phyloP scores from a whole-genome alignment of 192 early-diverging fungal genomes.

The Funneliformis geosporum region DNA sequence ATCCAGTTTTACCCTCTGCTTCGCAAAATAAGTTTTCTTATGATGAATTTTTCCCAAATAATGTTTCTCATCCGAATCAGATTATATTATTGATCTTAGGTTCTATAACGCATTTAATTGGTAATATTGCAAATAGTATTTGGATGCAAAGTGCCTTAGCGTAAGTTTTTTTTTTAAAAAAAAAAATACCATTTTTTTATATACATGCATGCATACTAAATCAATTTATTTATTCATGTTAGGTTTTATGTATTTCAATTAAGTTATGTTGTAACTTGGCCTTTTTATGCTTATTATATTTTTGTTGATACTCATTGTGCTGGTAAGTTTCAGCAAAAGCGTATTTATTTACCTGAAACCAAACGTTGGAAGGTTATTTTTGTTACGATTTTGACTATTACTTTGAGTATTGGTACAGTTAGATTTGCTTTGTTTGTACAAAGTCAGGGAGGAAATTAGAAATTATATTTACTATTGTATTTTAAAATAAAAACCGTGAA shows the following conservation, averaged over 20 bases:
- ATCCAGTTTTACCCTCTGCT: neutral
- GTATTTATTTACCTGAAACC: slow-evolving; percentile 43
- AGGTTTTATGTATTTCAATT: slow-evolving; percentile 36
- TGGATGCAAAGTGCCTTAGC: slow-evolving; percentile 35
- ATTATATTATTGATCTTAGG: slow-evolving; percentile 38
- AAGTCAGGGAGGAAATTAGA: neutral
- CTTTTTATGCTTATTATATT: slow-evolving; percentile 44
- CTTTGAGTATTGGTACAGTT: slow-evolving; percentile 36
- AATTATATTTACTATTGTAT: no score
- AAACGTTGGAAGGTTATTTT: slow-evolving; percentile 36
- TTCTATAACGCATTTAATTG: slow-evolving; percentile 41
- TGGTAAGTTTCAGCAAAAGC: slow-evolving; percentile 35
- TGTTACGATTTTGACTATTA: slow-evolving; percentile 12
- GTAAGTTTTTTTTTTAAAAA: slow-evolving; percentile 28
- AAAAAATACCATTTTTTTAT: no score
- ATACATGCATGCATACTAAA: neutral
- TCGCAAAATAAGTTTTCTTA: neutral
- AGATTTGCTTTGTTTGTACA: slow-evolving; percentile 38
- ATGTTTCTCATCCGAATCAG: slow-evolving; percentile 37
- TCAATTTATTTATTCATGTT: neutral
- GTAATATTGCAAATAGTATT: slow-evolving; percentile 47
- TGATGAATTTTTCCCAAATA: slow-evolving; percentile 3
- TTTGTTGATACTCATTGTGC: slow-evolving; percentile 44
- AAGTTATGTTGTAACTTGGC: slow-evolving; percentile 37
- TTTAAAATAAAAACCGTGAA: no score